A percentile compares a stretch with the other conserved stretches of the same genome.
These are phyloP conservation scores for Fraxinus platypoda DNA, from an alignment of 305 asterid genomes.

Conservation along the genomic window DNA sequence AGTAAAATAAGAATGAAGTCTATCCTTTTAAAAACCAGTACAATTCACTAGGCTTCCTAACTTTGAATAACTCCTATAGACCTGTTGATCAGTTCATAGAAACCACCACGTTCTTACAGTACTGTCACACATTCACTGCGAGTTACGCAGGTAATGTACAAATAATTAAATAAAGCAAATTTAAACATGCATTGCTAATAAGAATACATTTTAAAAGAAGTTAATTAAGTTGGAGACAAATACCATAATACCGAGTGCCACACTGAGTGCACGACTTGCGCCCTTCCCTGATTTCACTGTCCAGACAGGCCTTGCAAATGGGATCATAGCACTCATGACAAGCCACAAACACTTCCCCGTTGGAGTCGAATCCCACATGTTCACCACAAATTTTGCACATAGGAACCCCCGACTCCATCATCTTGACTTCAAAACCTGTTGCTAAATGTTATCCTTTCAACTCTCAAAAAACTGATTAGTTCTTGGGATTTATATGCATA, in stretches of 20 bases:
- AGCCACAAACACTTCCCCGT: slow-evolving; percentile 73
- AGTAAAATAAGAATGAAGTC: background rate
- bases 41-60: background rate
- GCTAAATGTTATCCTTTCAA: background rate
- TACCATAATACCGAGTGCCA: slow-evolving; percentile 65
- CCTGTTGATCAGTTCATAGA: background rate
- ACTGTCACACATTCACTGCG: background rate
- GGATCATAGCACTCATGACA: slow-evolving; percentile 77
- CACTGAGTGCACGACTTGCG: slow-evolving; percentile 66
- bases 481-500: slow-evolving; percentile 21
- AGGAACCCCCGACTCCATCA: slow-evolving; percentile 88
- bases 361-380: slow-evolving; percentile 48
- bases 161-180: background rate
- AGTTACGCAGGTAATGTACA: background rate
- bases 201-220: background rate
- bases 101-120: background rate
- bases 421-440: slow-evolving; percentile 23
- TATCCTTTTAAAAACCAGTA: background rate
- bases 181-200: background rate
- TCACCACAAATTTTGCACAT: slow-evolving; percentile 80
- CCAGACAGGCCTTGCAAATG: slow-evolving; percentile 67
- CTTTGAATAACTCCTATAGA: background rate
- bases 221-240: background rate
- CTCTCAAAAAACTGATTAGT: slow-evolving; percentile 4
- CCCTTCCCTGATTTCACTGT: slow-evolving; percentile 72